Evolutionary conservation across 1,284 basidiomycete genomes (phyloP), one percentile per base, ranked within the genome.

Genomic region (Psilocybe mexicana): DNA sequence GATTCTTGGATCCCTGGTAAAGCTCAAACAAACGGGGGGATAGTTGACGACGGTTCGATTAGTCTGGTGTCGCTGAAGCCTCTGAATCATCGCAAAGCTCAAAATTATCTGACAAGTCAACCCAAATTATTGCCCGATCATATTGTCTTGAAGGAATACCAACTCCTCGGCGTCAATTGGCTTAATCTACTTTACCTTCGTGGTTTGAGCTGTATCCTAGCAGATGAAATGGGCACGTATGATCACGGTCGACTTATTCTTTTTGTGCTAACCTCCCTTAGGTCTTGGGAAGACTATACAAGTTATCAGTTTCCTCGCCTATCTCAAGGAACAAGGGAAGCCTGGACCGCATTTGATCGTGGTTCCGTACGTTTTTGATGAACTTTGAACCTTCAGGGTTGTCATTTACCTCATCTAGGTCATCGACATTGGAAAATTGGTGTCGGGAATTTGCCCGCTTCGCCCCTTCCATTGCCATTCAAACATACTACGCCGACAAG

Each of bases 381-480:
- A 74, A 84, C 50, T 55, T 61, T 12, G 47, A 36, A 50, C 64
- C 18, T 38, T 62, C 54, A 45, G 45, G 47, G 12, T 45, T 51
- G 5, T 36, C 14, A 52, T 52, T 18, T 40, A 14, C 1, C 8
- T 48, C 38, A 40, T n/a, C 35, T 63, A 94, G 92, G 12, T 95
- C 96, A 1, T 99, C 96, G 2, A 98, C 96, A 0, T 77, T 99
- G 24, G 97, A 99, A 74, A 99, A 99, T 69, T 99, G 97, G 97
- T 91, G 92, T 70, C 86, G 97, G 62, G 97, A 99, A 74, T 98
- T 99, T 70, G 84, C 87, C 40, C 87, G 87, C 45, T 99, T 99
- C 67, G 93, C 92, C 1, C 94, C 95, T 0, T 81, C 80, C 3
- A 88, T 99, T 70, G 79, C 84, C n/a, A 86, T 98, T 10, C 86